phyloP scores from a whole-genome alignment of 73 alveolate genomes.

The Uronychia binucleata region DNA sequence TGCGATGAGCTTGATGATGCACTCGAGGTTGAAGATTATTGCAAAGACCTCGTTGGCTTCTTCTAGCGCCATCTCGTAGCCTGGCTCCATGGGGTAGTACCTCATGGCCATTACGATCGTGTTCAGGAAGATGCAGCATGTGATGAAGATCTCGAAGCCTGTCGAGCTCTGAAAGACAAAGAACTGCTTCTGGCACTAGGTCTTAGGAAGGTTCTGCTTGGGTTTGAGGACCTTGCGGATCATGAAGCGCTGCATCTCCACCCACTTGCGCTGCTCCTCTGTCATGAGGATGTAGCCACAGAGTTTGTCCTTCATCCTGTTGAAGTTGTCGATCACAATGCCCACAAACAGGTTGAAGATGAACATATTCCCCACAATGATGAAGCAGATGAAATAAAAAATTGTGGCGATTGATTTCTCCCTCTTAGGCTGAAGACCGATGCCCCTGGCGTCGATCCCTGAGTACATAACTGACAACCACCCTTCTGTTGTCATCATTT shows the following conservation, averaged over 20 bases:
- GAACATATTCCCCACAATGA: conserved; percentile 35
- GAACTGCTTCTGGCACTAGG: background rate
- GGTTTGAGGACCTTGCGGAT: background rate
- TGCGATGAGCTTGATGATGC: conserved; percentile 9
- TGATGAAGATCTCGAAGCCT: conserved; percentile 19
- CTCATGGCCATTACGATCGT: conserved; percentile 82
- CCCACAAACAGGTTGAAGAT: conserved; percentile 37
- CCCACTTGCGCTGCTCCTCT: conserved; percentile 28
- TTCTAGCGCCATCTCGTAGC: conserved; percentile 54
- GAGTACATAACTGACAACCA: conserved; percentile 31
- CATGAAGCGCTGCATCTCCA: conserved; percentile 18
- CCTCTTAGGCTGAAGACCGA: conserved; percentile 16
- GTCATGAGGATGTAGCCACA: conserved; percentile 7
- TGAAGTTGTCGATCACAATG: conserved; percentile 33
- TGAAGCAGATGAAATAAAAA: conserved; percentile 19
- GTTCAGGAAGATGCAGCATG: conserved; percentile 70
- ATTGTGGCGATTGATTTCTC: background rate
- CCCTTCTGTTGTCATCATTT: conserved; percentile 44
- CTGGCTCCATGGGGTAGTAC: conserved; percentile 64
- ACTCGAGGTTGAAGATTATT: conserved; percentile 75
- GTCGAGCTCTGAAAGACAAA: background rate
- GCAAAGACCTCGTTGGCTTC: conserved; percentile 74
- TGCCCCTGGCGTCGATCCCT: conserved; percentile 48
- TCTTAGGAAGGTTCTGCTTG: background rate
- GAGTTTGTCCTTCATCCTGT: conserved; percentile 25